Base-by-base conservation (phyloP, 306 rosid genomes). In the Aeschynomene evenia region DNA sequence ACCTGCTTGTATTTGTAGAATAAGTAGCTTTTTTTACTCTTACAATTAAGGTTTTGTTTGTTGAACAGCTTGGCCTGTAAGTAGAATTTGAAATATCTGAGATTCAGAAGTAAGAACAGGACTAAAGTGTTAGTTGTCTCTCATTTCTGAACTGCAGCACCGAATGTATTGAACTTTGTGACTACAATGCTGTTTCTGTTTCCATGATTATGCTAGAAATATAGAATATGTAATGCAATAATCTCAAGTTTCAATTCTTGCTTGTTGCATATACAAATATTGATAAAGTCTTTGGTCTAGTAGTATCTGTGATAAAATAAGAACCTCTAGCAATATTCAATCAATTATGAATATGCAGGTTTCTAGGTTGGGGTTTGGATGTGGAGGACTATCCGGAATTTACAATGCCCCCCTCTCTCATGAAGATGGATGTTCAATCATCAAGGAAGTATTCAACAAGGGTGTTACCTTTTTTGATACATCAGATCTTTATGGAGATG, bases 321-420 rank as follows among this genome's bases (percentile, higher is more conserved):
- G 51, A 21, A 53, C 40, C 31, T 9, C 26, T 21, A 6, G 18
- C 19, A 45, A 37, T 56, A 37, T 53, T 63, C 28, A 20, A 42
- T 63, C 28, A 20, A 42, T 39, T 29, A 29, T 75, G 46, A 39
- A 49, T n/a, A 14, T 77, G 73, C 77, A 92, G 96, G 95, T 92
- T 61, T 86, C 98, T 19, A 81, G 80, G 80, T 23, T 92, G 83
- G 95, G 95, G n/a, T 92, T 82, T 80, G 98, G 98, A 71, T 92
- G 95, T 73, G 91, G 33, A 10, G 96, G 92, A 52, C 74, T 85
- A 21, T 84, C 89, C 9, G 98, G 96, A 54, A 70, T 77, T 50
- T 85, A 81, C 71, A 84, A 75, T 49, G 75, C 75, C 37, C 96
- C 96, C 34, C 86, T 89, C 31, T 75, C 90, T 5, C 89, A 89